Evolutionary conservation across 1,284 basidiomycete genomes (phyloP).

Genomic region (Rhodotorula sp.): DNA sequence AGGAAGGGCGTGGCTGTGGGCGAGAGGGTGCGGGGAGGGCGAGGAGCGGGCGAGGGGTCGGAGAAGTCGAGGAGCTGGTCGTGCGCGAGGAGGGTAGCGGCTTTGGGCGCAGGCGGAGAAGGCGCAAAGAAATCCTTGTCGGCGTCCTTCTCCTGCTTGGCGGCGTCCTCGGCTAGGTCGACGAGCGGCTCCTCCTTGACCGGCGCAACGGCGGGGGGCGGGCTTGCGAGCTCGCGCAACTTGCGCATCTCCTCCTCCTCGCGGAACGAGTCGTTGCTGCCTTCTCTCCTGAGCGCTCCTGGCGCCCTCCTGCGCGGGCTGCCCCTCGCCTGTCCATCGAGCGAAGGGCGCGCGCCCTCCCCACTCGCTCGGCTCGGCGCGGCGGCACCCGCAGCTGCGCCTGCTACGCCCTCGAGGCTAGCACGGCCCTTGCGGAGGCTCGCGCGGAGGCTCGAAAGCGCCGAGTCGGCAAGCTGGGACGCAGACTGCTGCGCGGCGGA

Average conservation of each 20-base stretch:
- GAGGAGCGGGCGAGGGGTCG: not conserved
- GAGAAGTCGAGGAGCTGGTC: not conserved
- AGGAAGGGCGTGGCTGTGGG: not conserved
- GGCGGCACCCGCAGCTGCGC: not conserved
- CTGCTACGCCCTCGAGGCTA: constrained; percentile 22
- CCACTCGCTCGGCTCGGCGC: constrained; percentile 1
- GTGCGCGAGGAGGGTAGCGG: not conserved
- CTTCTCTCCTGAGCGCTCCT: not conserved
- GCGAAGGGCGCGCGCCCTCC: constrained; percentile 1
- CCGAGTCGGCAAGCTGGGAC: constrained; percentile 31
- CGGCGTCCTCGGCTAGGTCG: not conserved
- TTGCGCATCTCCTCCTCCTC: constrained; percentile 11
- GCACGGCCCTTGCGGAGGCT: constrained; percentile 30
- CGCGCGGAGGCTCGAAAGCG: constrained; percentile 19
- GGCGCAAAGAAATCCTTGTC: not conserved
- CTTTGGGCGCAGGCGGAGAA: not conserved
- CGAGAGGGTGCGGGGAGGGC: not conserved
- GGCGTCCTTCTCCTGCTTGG: too few relatives aligned
- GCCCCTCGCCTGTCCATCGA: not conserved
- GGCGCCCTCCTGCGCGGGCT: constrained; percentile 3
- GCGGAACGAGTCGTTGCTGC: constrained; percentile 9
- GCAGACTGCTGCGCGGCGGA: constrained; percentile 24
- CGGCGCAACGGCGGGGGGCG: not conserved
- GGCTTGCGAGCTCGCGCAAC: constrained; percentile 6
- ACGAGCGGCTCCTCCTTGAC: not conserved